A percentile compares a stretch with the other conserved stretches of the same genome.
phyloP scores from a whole-genome alignment of 2,329 filamentous ascomycete genomes.

The Colletotrichum horii region DNA sequence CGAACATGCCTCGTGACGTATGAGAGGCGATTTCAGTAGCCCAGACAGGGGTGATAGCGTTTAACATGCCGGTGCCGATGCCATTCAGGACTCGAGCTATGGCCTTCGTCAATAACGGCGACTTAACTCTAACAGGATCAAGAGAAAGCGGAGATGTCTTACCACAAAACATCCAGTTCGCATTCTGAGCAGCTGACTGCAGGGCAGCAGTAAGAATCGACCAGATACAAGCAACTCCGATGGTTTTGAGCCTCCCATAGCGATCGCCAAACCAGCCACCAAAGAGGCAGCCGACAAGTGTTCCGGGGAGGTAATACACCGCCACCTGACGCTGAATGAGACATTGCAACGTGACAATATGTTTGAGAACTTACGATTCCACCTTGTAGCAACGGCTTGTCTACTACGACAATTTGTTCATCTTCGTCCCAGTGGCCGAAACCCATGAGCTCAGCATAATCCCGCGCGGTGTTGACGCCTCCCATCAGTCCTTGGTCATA shows the following conservation, averaged over 20 bases:
- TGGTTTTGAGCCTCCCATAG: slow-evolving; percentile 67
- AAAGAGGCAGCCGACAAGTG: slow-evolving; percentile 65
- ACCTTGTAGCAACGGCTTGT: slow-evolving; percentile 58
- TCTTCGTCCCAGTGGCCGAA: slow-evolving; percentile 63
- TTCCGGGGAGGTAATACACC: slow-evolving; percentile 56
- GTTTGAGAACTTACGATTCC: slow-evolving; percentile 56
- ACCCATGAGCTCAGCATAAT: slow-evolving; percentile 70
- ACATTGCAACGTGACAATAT: slow-evolving; percentile 49
- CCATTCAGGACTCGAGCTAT: slow-evolving; percentile 66
- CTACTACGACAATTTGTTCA: slow-evolving; percentile 55
- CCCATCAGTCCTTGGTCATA: slow-evolving; percentile 65
- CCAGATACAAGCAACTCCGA: slow-evolving; percentile 63
- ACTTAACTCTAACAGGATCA: no score
- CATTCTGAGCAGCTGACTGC: slow-evolving; percentile 70
- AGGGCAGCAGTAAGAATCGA: slow-evolving; percentile 65
- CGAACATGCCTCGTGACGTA: slow-evolving; percentile 70
- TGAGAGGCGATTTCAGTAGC: slow-evolving; percentile 73
- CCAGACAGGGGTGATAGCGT: slow-evolving; percentile 75
- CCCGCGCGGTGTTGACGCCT: slow-evolving; percentile 68
- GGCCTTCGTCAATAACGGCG: background rate
- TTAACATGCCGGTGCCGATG: slow-evolving; percentile 72
- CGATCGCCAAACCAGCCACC: slow-evolving; percentile 70
- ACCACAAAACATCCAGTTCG: slow-evolving; percentile 69
- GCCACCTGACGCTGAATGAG: slow-evolving; percentile 16
- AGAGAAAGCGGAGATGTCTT: background rate